Base-by-base conservation (phyloP, 1,139 yeast genomes). In the Magnusiomyces sp. region DNA sequence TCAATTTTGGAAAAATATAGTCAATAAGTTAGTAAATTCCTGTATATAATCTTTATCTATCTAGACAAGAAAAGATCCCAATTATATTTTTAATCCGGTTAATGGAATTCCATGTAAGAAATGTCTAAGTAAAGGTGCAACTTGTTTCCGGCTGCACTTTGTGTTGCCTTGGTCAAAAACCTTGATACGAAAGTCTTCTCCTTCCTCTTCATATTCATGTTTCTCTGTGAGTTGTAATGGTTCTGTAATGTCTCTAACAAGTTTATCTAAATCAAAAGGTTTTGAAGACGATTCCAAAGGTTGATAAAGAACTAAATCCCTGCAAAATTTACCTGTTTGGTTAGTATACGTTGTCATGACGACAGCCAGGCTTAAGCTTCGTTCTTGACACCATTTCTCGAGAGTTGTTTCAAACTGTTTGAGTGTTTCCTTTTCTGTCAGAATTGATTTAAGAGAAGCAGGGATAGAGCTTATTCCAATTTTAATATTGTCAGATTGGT, bases 391-490 rank as follows among this genome's bases (percentile, higher is more conserved):
- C 29, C 29, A 23, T 23, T 23, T 23, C 7, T 23, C 29, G 7
- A 23, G 29, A 5, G 29, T 23, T 23, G 29, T 7, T 23, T 23
- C 29, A 23, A 23, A 23, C 29, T 23, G 29, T 7, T 23, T 23
- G 29, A 23, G 29, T 7, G 29, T 23, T 23, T 23, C 29, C 29
- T 23, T 23, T 23, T 23, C 29, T 5, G 29, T 31, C 14, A 1
- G 66, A 60, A 43, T 64, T 63, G 43, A 66, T 70, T 9, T 66
- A 1, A 85, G 59, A 0, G 89, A 73, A 62, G 79, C 81, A 1
- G 84, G 86, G 17, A 83, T 70, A 0, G 96, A 83, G 49, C 92
- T 77, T 59, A 89, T 82, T 0, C 97, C 97, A 33, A 87, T 72
- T 7, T 62, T 65, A 32, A 59, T 59, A 1, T 36, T 42, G 7